These are phyloP conservation scores for Prunus mongolica DNA, from an alignment of 306 rosid species.

Conservation along the genomic window DNA sequence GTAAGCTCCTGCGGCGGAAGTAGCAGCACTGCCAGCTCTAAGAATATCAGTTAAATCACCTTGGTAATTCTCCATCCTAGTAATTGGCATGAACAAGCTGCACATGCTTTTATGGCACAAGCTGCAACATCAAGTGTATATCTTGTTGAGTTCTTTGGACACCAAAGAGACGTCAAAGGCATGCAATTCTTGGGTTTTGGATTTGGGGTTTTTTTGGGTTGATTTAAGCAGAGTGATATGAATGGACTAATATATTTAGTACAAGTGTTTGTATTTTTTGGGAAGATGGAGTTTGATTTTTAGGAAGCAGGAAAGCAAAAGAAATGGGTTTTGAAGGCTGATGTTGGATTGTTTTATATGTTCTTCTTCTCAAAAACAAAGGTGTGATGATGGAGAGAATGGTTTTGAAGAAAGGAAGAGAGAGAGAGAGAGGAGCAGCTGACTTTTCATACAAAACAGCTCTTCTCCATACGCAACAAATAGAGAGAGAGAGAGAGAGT, in stretches of 20 bases:
- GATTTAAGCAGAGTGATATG: neutral
- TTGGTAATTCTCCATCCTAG: constrained; percentile 65
- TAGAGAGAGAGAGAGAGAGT: constrained; percentile 19
- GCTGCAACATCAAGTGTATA: neutral
- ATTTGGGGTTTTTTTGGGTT: neutral
- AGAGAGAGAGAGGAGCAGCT: constrained; percentile 45
- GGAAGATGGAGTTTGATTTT: constrained; percentile 20
- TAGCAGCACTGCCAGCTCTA: constrained; percentile 34
- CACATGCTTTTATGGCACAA: constrained; percentile 36
- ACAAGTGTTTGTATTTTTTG: too few species aligned
- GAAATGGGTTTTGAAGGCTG: constrained; percentile 30
- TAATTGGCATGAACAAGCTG: constrained; percentile 26
- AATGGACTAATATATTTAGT: too few species aligned
- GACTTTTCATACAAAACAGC: constrained; percentile 75
- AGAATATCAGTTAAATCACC: constrained; percentile 87
- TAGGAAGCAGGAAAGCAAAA: constrained; percentile 30
- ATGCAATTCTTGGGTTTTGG: neutral
- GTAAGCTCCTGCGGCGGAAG: neutral
- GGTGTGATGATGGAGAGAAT: constrained; percentile 2
- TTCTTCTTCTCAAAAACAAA: constrained; percentile 30
- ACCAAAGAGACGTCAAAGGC: neutral
- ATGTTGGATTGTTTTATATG: constrained; percentile 1
- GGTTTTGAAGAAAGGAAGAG: constrained; percentile 26
- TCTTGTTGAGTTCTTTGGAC: neutral
- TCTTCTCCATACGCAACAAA: constrained; percentile 55